Evolutionary conservation across 2,329 filamentous ascomycete species (phyloP).

Genomic region (Fusarium devonianum): DNA sequence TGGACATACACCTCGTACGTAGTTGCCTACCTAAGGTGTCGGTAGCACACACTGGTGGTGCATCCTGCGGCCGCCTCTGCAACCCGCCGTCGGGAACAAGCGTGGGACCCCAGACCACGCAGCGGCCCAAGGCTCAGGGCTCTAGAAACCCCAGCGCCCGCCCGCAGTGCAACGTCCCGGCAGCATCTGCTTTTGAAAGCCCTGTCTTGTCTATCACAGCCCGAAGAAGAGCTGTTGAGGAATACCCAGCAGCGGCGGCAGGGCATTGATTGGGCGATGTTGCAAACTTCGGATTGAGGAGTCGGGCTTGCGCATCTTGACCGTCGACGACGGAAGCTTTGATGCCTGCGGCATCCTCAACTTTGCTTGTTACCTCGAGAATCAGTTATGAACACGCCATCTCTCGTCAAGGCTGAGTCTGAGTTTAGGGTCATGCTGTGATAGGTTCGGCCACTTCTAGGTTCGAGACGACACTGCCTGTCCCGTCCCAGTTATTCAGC

Average conservation of each 20-base stretch:
- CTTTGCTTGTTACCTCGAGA: background rate
- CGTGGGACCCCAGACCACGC: conserved; percentile 45
- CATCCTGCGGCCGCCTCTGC: conserved; percentile 51
- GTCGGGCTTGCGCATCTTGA: background rate
- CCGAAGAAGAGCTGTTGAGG: conserved; percentile 3
- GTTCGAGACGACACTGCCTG: conserved; percentile 10
- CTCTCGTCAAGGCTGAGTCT: conserved; percentile 23
- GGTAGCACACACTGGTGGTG: conserved; percentile 44
- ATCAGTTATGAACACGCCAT: conserved; percentile 16
- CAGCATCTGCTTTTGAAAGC: conserved; percentile 25
- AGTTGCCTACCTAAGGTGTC: no score
- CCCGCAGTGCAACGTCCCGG: conserved; percentile 24
- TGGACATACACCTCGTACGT: conserved; percentile 23
- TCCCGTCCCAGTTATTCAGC: conserved; percentile 12
- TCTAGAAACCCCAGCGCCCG: conserved; percentile 28
- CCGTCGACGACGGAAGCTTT: conserved; percentile 2
- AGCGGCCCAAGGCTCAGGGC: conserved; percentile 34
- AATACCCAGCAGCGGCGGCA: conserved; percentile 18
- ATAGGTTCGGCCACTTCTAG: conserved; percentile 27
- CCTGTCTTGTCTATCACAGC: conserved; percentile 22
- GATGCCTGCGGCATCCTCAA: background rate
- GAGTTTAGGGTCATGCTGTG: conserved; percentile 18
- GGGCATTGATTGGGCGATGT: conserved; percentile 20
- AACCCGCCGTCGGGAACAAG: conserved; percentile 48
- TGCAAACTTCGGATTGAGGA: conserved; percentile 1